These are phyloP conservation scores for Geotrichum europaeum DNA, from an alignment of 1,139 yeast species.

Conservation along the genomic window DNA sequence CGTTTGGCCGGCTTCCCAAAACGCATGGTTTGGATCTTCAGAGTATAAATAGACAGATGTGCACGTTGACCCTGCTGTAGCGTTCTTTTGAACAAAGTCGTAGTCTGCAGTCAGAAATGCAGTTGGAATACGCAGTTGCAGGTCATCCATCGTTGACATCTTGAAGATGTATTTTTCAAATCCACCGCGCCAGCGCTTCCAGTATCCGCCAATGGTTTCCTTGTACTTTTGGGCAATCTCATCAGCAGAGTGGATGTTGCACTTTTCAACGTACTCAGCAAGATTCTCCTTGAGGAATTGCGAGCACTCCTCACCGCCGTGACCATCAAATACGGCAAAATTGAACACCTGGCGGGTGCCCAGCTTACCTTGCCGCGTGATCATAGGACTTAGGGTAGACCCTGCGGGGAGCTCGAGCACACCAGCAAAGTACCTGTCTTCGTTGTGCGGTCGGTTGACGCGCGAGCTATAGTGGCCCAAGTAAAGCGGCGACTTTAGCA, in stretches of 20 bases:
- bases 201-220: conserved; percentile 71
- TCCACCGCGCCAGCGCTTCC: conserved; percentile 70
- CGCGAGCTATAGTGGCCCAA: conserved; percentile 77
- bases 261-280: conserved; percentile 50
- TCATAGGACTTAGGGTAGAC: conserved; percentile 36
- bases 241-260: conserved; percentile 35
- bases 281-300: conserved; percentile 51
- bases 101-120: conserved; percentile 59
- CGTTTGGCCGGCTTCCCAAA: conserved; percentile 65
- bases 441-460: conserved; percentile 71
- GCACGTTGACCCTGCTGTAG: conserved; percentile 71
- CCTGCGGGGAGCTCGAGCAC: conserved; percentile 44
- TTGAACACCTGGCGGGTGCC: conserved; percentile 45
- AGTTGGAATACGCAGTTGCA: conserved; percentile 54
- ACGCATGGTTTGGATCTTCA: conserved; percentile 41
- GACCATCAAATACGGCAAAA: conserved; percentile 84
- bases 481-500: conserved; percentile 64
- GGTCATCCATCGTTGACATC: conserved; percentile 45
- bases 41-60: conserved; percentile 67
- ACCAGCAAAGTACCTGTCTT: conserved; percentile 67
- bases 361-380: conserved; percentile 23
- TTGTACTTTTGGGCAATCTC: conserved; percentile 49
- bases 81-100: conserved; percentile 33
- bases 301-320: conserved; percentile 79
- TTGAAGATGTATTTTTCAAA: conserved; percentile 41